A percentile compares a stretch with the other conserved stretches of the same genome.
These are phyloP conservation scores for Eragrostis curvula DNA, from an alignment of 176 grass and related monocot species.

Conservation along the genomic window DNA sequence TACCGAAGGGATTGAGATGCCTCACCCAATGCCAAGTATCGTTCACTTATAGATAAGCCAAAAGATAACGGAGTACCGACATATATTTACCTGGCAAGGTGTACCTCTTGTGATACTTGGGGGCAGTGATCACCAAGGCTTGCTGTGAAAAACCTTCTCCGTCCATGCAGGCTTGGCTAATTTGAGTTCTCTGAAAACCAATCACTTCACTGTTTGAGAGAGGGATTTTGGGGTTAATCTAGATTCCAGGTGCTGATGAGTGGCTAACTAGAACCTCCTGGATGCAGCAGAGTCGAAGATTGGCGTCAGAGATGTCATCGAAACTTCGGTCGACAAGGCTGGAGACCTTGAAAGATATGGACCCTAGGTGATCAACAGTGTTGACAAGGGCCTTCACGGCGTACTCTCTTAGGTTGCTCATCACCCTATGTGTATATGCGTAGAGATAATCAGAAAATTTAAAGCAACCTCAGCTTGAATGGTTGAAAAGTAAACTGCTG, in stretches of 20 bases:
- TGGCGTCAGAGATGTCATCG: constrained; percentile 47
- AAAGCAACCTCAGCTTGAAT: background rate
- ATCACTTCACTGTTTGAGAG: constrained; percentile 1
- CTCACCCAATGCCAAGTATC: background rate
- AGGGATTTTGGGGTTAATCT: background rate
- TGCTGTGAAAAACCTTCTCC: constrained; percentile 87
- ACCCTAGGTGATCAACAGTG: constrained; percentile 83
- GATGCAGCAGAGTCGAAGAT: constrained; percentile 61
- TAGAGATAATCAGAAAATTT: background rate
- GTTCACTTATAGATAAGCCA: background rate
- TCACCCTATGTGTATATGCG: constrained; percentile 48
- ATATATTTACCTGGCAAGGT: constrained; percentile 63
- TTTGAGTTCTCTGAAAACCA: constrained; percentile 63
- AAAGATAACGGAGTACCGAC: background rate
- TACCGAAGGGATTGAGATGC: constrained; percentile 5
- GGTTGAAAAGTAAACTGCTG: background rate
- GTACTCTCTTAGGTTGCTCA: constrained; percentile 68
- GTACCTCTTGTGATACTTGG: constrained; percentile 90
- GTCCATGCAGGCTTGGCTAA: constrained; percentile 63
- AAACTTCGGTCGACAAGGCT: constrained; percentile 63
- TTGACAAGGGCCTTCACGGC: constrained; percentile 82
- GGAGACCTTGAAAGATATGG: constrained; percentile 78
- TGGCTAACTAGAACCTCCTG: constrained; percentile 55
- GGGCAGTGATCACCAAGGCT: constrained; percentile 75
- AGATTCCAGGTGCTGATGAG: background rate